Base-by-base conservation (phyloP, 441 rosid species). In the Eruca vesicaria region DNA sequence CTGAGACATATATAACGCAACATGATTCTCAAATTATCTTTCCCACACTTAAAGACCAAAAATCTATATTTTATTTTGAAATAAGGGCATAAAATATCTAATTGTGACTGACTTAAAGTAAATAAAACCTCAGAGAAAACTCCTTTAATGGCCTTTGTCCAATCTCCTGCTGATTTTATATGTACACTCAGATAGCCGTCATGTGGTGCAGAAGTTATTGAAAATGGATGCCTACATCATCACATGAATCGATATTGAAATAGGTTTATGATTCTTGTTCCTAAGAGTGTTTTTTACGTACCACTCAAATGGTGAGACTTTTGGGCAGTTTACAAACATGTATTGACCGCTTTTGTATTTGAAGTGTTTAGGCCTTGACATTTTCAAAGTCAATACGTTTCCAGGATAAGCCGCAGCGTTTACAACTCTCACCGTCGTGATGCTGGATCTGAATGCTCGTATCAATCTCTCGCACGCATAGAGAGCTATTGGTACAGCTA, bases 401-500 rank as follows among this genome's bases (percentile, higher is more conserved):
- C 79, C 79, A 56, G 75, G 75, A 14, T 76, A 69, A 28, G 78
- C 77, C 12, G 80, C 78, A 28, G 83, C 88, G 83, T 83, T 82
- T 15, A 28, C 67, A 58, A 89, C 87, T 8, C 67, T 77, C 18
- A 89, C 91, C 1, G 87, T 72, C 81, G 66, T 69, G 72, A 85
- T 84, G 78, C 94, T 87, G 12, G 90, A 87, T 33, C 91, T 82
- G 36, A 86, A 84, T 21, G 84, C 83, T 64, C 94, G 77, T 5
- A 79, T 85, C 63, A 84, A 41, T 74, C 91, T 86, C 72, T 87
- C 94, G 52, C 69, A 72, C 2, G 78, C 81, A 31, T 89, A 89
- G 4, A 87, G 87, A 32, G 66, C 29, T 48, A 89, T 36, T 5
- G 91, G 91, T 77, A 85, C 72, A 2, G 87, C 85, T 82, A 89